Evolutionary conservation across 495 filamentous ascomycete genomes (phyloP).

Genomic region (Penicillium canariense): DNA sequence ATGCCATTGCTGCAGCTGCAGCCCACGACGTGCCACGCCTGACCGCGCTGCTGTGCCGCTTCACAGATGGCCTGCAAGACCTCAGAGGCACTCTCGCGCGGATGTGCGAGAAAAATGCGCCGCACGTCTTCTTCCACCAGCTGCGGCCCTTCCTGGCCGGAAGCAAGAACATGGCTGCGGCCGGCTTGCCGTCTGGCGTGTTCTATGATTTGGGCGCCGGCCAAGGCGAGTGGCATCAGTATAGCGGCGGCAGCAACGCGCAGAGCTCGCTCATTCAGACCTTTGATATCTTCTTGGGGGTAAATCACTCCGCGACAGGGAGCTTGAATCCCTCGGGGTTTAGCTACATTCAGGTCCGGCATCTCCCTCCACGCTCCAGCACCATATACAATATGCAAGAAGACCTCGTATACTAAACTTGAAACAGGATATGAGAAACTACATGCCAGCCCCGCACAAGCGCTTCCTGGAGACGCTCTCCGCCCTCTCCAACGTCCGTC

Average conservation of each 20-base stretch:
- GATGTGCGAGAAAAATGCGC: constrained; percentile 87
- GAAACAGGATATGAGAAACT: constrained; percentile 79
- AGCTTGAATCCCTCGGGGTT: constrained; percentile 48
- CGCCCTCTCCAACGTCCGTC: constrained; percentile 74
- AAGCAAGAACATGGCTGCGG: constrained; percentile 93
- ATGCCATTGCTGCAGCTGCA: constrained; percentile 71
- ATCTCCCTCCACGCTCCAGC: too few relatives aligned
- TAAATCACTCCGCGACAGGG: constrained; percentile 86
- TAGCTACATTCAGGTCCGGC: constrained; percentile 38
- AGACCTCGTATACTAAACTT: too few relatives aligned
- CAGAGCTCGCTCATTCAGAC: constrained; percentile 93
- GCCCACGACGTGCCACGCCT: constrained; percentile 63
- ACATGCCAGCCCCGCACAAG: constrained; percentile 93
- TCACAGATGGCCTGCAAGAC: constrained; percentile 80
- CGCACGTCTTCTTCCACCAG: constrained; percentile 83
- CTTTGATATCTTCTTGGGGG: constrained; percentile 83
- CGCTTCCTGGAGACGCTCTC: constrained; percentile 78
- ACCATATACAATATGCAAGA: too few relatives aligned
- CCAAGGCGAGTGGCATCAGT: constrained; percentile 66
- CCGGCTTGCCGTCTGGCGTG: constrained; percentile 82
- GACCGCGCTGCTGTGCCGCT: constrained; percentile 63
- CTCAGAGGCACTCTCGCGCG: constrained; percentile 68
- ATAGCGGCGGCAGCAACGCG: constrained; percentile 87
- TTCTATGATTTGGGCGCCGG: constrained; percentile 80
- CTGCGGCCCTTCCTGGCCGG: constrained; percentile 92